Evolutionary conservation across 2,329 filamentous ascomycete species (phyloP).

Genomic region (Pseudopithomyces chartarum): DNA sequence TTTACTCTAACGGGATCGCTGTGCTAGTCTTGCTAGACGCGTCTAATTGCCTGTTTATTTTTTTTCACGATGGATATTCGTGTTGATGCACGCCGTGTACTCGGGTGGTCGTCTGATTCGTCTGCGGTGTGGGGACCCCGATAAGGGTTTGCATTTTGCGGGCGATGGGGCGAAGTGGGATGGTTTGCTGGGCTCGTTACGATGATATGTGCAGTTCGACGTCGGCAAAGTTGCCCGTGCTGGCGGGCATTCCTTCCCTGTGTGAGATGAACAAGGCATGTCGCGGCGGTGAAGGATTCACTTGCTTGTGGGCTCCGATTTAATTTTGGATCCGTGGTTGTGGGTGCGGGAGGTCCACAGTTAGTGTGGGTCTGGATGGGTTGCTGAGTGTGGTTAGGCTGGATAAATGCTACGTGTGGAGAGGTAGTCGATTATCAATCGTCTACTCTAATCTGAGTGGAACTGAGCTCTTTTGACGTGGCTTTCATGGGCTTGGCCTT

Average conservation of each 20-base stretch:
- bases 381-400: not conserved
- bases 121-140: not conserved
- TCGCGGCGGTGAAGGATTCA: not conserved
- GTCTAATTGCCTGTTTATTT: not conserved
- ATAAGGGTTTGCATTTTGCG: slow-evolving; percentile 5
- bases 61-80: not conserved
- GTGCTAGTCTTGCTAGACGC: not conserved
- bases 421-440: too few species aligned
- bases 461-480: too few species aligned
- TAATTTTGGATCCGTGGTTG: not conserved
- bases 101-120: not conserved
- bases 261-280: not conserved
- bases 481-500: too few species aligned
- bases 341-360: slow-evolving; percentile 2
- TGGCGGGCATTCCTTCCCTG: not conserved
- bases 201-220: not conserved
- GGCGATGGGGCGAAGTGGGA: not conserved
- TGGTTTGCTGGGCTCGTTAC: not conserved
- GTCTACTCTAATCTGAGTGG: too few species aligned
- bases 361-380: not conserved
- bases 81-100: not conserved
- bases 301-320: not conserved
- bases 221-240: not conserved
- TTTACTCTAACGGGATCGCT: not conserved
- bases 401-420: too few species aligned